Evolutionary conservation across 164 flowering plant species (phyloP), one percentile per base, ranked within the genome.

Genomic region (Annona squamosa): DNA sequence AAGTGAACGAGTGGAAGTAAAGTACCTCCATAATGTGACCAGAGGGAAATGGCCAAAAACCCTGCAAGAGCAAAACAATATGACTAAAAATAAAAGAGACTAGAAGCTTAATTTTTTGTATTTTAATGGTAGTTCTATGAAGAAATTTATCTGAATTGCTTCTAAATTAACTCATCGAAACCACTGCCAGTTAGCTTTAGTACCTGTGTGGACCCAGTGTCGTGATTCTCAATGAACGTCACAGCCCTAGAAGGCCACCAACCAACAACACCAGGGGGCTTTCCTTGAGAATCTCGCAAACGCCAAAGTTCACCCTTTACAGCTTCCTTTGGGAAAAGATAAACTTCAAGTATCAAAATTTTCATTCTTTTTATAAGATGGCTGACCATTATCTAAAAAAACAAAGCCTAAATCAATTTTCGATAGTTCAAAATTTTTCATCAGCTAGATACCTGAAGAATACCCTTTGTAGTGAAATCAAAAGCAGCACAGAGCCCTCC

Each of bases 201-300:
- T 78, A 91, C 98, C 97, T 94, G 97, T 59, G 97, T 90, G 67
- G 98, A 94, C 67, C 98, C 98, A 3, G 98, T 94, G 63, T 94
- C 98, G 81, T 94, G 98, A 79, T 94, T 94, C 76, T 94, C 98
- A 75, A 94, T 63, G 77, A 92, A 90, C 16, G 98, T 92, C 64
- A 87, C 94, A 70, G 97, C 86, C 82, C 97, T 90, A 70, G 97
- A 94, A 76, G 98, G 88, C 97, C 98, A 94, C 98, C 92, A 92
- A 73, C 98, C 98, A 83, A 94, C 76, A 16, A 94, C 89, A 75
- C 98, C 97, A 6, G 97, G 97, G 71, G 98, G 98, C 81, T 94
- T 94, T 78, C 98, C 97, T 79, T 87, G 86, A 48, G 88, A 63
- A 67, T 94, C 98, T 73, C 92, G 91, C 75, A 94, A 79, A 73